Evolutionary conservation across 768 basidiomycete genomes (phyloP).

Genomic region (Rhizopogon salebrosus): DNA sequence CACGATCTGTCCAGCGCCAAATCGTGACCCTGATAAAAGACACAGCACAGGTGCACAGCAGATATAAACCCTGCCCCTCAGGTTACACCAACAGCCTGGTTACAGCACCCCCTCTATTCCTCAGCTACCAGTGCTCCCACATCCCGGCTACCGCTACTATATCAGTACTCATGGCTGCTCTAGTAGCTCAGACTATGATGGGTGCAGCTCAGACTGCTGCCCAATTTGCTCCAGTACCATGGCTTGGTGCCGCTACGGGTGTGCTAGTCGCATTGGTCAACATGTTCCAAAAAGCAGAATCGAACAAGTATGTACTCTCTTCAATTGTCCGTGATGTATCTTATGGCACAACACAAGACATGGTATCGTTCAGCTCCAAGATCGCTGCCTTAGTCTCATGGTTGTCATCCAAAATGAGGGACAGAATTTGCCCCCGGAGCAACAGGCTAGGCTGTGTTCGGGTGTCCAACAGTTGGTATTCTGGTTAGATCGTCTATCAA

Average conservation of each 20-base stretch:
- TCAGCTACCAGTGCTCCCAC: no score
- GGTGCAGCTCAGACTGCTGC: slow-evolving; percentile 39
- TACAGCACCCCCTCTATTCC: background rate
- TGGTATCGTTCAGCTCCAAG: slow-evolving; percentile 39
- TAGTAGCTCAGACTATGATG: slow-evolving; percentile 10
- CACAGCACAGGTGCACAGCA: background rate
- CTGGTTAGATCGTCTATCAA: background rate
- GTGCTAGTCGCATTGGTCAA: slow-evolving; percentile 38
- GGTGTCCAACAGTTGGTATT: slow-evolving; percentile 29
- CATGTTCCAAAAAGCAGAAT: slow-evolving; percentile 41
- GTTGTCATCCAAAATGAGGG: slow-evolving; percentile 32
- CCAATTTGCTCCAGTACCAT: slow-evolving; percentile 44
- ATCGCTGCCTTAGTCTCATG: slow-evolving; percentile 41
- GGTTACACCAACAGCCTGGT: background rate
- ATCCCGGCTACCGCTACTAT: slow-evolving; percentile 9
- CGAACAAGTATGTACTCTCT: slow-evolving; percentile 37
- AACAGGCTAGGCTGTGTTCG: slow-evolving; percentile 27
- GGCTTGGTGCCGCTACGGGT: slow-evolving; percentile 37
- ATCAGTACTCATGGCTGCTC: slow-evolving; percentile 6
- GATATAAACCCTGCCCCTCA: background rate
- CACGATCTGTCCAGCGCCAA: background rate
- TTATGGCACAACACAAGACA: slow-evolving; percentile 25
- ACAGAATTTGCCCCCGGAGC: slow-evolving; percentile 21
- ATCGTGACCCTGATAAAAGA: background rate
- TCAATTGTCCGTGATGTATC: background rate